Conservation (phyloP, 805 yeast genomes). For the Blastobotrys mokoenaii region DNA sequence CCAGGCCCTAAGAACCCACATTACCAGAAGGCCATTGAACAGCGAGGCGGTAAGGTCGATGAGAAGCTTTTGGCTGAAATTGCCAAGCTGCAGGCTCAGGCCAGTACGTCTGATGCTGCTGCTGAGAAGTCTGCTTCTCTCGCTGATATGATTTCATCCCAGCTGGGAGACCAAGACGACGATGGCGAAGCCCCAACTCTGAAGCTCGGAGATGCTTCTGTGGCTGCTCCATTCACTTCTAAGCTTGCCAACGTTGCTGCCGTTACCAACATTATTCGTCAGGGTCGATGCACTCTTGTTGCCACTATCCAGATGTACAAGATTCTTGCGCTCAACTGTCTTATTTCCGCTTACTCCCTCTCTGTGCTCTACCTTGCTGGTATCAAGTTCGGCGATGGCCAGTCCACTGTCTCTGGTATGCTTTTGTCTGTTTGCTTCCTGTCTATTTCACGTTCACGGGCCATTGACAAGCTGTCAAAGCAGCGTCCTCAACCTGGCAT, state of each 20-base stretch:
- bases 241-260: conserved; percentile 87
- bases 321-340: conserved; percentile 91
- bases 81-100: conserved; percentile 30
- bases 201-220: conserved; percentile 96
- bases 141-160: conserved; percentile 59
- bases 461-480: conserved; percentile 78
- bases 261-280: conserved; percentile 88
- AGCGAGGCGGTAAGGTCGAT: conserved; percentile 69
- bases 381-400: conserved; percentile 96
- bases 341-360: conserved; percentile 91
- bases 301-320: conserved; percentile 99
- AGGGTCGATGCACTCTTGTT: conserved; percentile 96
- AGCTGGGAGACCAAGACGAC: conserved; percentile 46
- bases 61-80: conserved; percentile 42
- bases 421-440: conserved; percentile 89
- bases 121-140: conserved; percentile 34
- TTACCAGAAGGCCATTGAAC: conserved; percentile 77
- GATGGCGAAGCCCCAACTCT: conserved; percentile 81
- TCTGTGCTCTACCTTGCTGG: conserved; percentile 94
- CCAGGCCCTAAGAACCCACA: conserved; percentile 91
- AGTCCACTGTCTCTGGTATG: conserved; percentile 93
- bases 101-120: conserved; percentile 22
- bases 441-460: conserved; percentile 89
- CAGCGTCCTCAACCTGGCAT: conserved; percentile 97
- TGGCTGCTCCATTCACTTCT: conserved; percentile 98